phyloP scores from a whole-genome alignment of 257 asterid genomes.

The Fraxinus anomala region DNA sequence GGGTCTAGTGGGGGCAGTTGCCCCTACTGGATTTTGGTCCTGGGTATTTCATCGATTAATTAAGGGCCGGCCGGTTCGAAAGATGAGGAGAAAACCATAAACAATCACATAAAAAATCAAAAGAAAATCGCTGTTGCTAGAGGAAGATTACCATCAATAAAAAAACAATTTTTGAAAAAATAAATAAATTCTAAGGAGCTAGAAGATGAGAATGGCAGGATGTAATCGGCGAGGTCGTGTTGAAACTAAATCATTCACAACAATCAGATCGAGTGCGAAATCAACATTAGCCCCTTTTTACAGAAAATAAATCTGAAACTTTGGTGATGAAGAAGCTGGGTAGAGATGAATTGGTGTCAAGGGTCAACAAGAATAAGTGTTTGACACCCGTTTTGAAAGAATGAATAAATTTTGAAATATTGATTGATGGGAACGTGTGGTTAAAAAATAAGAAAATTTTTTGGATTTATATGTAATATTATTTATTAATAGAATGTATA shows the following conservation, averaged over 20 bases:
- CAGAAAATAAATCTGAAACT: neutral
- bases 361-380: too few relatives aligned
- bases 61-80: neutral
- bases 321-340: neutral
- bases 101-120: neutral
- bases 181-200: neutral
- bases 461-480: too few relatives aligned
- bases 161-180: neutral
- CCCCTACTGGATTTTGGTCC: neutral
- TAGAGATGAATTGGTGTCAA: neutral
- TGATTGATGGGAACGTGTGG: too few relatives aligned
- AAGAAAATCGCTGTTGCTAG: neutral
- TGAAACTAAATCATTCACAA: conserved; percentile 7
- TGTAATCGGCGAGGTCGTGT: neutral
- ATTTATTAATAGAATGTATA: too few relatives aligned
- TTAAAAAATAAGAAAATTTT: too few relatives aligned
- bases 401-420: too few relatives aligned
- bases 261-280: neutral
- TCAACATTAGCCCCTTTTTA: neutral
- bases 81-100: neutral
- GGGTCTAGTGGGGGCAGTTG: too few relatives aligned
- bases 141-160: neutral
- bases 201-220: neutral
- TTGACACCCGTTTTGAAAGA: too few relatives aligned
- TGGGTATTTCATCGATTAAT: neutral